Percentiles rank a stretch among this genome's conserved stretches.
Conservation (phyloP, 257 asterid genomes). For the Capsicum rhomboideum region DNA sequence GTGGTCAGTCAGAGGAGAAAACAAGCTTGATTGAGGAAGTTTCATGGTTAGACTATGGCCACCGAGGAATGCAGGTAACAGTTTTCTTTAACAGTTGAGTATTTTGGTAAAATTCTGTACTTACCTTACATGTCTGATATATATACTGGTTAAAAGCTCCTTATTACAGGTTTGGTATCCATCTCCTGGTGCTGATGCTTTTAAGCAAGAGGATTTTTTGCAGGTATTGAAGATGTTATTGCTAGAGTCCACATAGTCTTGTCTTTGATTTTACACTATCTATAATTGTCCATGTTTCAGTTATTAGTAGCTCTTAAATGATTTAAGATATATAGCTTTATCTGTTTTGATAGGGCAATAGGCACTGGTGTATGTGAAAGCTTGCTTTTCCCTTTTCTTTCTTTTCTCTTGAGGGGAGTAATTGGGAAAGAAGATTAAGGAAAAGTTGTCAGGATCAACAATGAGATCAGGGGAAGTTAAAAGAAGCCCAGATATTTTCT, state of each 20-base stretch:
- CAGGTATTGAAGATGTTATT: constrained; percentile 47
- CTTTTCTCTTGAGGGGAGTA: background rate
- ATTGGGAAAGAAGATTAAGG: background rate
- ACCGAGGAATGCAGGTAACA: constrained; percentile 98
- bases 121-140: constrained; percentile 28
- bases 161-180: constrained; percentile 97
- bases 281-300: background rate
- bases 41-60: constrained; percentile 98
- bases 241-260: background rate
- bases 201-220: constrained; percentile 96
- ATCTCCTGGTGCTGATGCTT: constrained; percentile 82
- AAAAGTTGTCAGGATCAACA: background rate
- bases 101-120: background rate
- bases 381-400: background rate
- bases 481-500: background rate
- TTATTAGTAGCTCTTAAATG: background rate
- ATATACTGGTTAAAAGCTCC: constrained; percentile 36
- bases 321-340: background rate
- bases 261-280: background rate
- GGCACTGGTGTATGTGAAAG: background rate
- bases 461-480: background rate
- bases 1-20: constrained; percentile 92
- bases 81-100: constrained; percentile 16
- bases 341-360: background rate
- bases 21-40: constrained; percentile 95